Percentiles rank a stretch among this genome's conserved stretches.
These are phyloP conservation scores for Anthracocystis panici-leucophaei DNA, from an alignment of 1,284 basidiomycete species.

Conservation along the genomic window DNA sequence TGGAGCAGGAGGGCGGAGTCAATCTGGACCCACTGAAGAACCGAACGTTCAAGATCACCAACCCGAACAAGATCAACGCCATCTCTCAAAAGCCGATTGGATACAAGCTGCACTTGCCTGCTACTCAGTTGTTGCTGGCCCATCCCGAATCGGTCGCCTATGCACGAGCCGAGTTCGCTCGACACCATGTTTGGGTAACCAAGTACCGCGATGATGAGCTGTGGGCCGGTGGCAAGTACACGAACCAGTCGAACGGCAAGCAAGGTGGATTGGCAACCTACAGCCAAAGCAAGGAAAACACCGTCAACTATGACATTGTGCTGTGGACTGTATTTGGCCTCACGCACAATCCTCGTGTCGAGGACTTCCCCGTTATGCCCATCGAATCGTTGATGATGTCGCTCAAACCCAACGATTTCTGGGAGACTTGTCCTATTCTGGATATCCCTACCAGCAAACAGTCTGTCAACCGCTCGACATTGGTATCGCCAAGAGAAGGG, in stretches of 20 bases:
- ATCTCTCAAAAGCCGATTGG: conserved; percentile 76
- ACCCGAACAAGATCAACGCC: conserved; percentile 69
- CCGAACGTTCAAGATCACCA: conserved; percentile 69
- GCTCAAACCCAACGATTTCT: conserved; percentile 89
- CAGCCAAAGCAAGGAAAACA: conserved; percentile 75
- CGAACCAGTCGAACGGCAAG: conserved; percentile 78
- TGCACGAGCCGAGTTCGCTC: conserved; percentile 81
- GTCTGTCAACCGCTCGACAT: conserved; percentile 20
- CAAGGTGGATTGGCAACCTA: conserved; percentile 76
- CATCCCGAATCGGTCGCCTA: conserved; percentile 80
- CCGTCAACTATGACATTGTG: conserved; percentile 74
- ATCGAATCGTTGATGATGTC: conserved; percentile 80
- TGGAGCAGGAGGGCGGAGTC: conserved; percentile 60
- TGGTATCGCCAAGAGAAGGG: conserved; percentile 5
- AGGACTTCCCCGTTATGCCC: conserved; percentile 88
- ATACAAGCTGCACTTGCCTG: conserved; percentile 77
- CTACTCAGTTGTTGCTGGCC: conserved; percentile 78
- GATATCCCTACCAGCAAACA: conserved; percentile 83
- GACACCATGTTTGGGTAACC: conserved; percentile 79
- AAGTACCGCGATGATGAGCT: conserved; percentile 79
- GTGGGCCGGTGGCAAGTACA: conserved; percentile 87
- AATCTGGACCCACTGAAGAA: conserved; percentile 33
- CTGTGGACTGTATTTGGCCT: conserved; percentile 82
- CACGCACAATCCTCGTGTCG: conserved; percentile 85
- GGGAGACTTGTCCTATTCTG: conserved; percentile 83